Evolutionary conservation across 352 stramenopile species (phyloP).

Genomic region (Pythium aristosporum): DNA sequence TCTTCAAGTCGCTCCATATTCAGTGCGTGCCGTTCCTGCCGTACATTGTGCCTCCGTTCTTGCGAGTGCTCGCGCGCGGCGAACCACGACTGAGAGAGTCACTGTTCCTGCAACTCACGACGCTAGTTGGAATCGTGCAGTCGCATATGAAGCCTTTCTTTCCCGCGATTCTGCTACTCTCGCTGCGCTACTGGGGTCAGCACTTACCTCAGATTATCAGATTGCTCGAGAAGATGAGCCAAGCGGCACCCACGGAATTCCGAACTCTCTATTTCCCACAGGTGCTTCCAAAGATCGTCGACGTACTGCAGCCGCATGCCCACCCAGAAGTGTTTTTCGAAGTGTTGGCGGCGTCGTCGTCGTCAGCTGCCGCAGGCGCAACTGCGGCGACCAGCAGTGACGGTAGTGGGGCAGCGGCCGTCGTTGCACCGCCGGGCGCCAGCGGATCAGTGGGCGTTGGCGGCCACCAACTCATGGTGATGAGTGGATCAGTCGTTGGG

Average conservation of each 20-base stretch:
- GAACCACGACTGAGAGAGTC: slow-evolving; percentile 93
- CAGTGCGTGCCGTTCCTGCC: slow-evolving; percentile 96
- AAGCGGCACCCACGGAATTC: slow-evolving; percentile 78
- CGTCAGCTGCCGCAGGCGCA: background rate
- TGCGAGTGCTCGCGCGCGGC: slow-evolving; percentile 91
- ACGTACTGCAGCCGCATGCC: slow-evolving; percentile 72
- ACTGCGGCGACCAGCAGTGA: too few species aligned
- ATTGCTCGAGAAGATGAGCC: slow-evolving; percentile 91
- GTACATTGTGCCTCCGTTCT: slow-evolving; percentile 96
- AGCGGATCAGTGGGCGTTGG: background rate
- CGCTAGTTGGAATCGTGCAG: slow-evolving; percentile 94
- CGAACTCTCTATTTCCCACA: slow-evolving; percentile 83
- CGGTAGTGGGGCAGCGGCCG: background rate
- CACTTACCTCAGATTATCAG: slow-evolving; percentile 95
- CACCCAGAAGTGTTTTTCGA: slow-evolving; percentile 58
- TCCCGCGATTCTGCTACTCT: slow-evolving; percentile 94
- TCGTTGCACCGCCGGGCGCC: background rate
- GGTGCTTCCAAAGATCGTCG: slow-evolving; percentile 86
- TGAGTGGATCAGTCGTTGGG: slow-evolving; percentile 1
- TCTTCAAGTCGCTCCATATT: slow-evolving; percentile 96
- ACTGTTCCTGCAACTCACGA: slow-evolving; percentile 96
- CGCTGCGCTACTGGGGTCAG: slow-evolving; percentile 95
- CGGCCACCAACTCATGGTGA: slow-evolving; percentile 23
- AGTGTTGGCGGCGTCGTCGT: slow-evolving; percentile 21
- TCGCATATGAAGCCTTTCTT: slow-evolving; percentile 97